Percentiles rank a stretch among this genome's conserved stretches.
Conservation (phyloP, 768 basidiomycete species). For the Fomitopsis serialis region DNA sequence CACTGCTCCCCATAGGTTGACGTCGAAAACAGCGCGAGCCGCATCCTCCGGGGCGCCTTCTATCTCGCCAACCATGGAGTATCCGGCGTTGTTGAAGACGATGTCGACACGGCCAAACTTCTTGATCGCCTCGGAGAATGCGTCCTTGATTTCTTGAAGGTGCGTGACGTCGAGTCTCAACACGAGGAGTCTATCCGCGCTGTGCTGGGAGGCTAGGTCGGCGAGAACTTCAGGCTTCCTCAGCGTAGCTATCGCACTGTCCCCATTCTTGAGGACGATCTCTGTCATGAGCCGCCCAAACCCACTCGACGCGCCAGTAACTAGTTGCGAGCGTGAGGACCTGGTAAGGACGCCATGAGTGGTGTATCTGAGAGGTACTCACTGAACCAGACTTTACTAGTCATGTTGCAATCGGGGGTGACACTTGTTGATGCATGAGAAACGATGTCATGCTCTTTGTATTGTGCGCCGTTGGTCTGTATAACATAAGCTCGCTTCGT, state of each 20-base stretch:
- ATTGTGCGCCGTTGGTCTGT: too few species aligned
- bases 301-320: constrained; percentile 22
- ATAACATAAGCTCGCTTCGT: too few species aligned
- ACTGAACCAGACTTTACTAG: constrained; percentile 15
- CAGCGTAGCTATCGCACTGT: constrained; percentile 19
- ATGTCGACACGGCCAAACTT: constrained; percentile 20
- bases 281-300: constrained; percentile 20
- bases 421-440: too few species aligned
- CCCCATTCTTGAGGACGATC: constrained; percentile 16
- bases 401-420: too few species aligned
- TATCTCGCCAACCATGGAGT: constrained; percentile 16
- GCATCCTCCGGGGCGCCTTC: constrained; percentile 14
- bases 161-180: constrained; percentile 18
- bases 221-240: constrained; percentile 17
- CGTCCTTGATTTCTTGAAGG: constrained; percentile 6
- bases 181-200: constrained; percentile 12
- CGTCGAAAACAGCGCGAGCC: constrained; percentile 17
- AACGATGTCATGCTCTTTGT: too few species aligned
- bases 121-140: constrained; percentile 11
- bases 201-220: constrained; percentile 14
- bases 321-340: constrained; percentile 2
- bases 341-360: neutral
- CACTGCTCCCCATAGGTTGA: constrained; percentile 22
- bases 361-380: neutral
- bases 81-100: constrained; percentile 22